phyloP scores from a whole-genome alignment of 257 asterid genomes.

The Anisodus tanguticus region DNA sequence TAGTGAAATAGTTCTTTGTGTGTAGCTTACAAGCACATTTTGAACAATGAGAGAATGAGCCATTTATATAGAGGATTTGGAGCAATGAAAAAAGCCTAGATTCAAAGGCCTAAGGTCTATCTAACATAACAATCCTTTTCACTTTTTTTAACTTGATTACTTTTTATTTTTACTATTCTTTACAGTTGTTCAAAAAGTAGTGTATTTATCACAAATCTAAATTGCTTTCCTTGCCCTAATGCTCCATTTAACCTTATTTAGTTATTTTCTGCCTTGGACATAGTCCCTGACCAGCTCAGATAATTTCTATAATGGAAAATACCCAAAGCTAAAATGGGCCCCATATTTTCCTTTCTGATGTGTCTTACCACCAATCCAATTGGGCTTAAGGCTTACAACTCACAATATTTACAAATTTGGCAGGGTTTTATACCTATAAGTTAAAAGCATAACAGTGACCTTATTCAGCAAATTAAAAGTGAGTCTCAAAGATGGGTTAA shows the following conservation, averaged over 20 bases:
- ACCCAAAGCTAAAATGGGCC: neutral
- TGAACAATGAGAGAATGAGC: conserved; percentile 12
- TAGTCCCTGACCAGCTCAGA: conserved; percentile 17
- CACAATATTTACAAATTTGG: conserved; percentile 18
- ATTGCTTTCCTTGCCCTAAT: conserved; percentile 22
- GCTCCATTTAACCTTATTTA: conserved; percentile 29
- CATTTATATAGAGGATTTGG: neutral
- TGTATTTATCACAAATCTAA: conserved; percentile 13
- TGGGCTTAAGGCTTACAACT: conserved; percentile 28
- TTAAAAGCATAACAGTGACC: conserved; percentile 2
- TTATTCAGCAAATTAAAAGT: conserved; percentile 22
- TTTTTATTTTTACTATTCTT: neutral
- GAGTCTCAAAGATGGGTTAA: neutral
- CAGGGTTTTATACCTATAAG: conserved; percentile 20
- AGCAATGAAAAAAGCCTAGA: neutral
- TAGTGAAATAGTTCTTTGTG: neutral
- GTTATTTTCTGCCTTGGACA: conserved; percentile 25
- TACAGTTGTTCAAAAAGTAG: conserved; percentile 21
- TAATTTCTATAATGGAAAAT: conserved; percentile 22
- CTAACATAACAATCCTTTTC: neutral
- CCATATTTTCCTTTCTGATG: conserved; percentile 27
- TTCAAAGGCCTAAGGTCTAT: neutral
- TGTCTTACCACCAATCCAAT: conserved; percentile 31
- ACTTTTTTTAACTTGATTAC: neutral
- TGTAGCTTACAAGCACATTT: conserved; percentile 11